Percentiles rank a stretch among this genome's conserved stretches.
Evolutionary conservation across 352 stramenopile genomes (phyloP).

Genomic region (Chrysophaeum taylorii): DNA sequence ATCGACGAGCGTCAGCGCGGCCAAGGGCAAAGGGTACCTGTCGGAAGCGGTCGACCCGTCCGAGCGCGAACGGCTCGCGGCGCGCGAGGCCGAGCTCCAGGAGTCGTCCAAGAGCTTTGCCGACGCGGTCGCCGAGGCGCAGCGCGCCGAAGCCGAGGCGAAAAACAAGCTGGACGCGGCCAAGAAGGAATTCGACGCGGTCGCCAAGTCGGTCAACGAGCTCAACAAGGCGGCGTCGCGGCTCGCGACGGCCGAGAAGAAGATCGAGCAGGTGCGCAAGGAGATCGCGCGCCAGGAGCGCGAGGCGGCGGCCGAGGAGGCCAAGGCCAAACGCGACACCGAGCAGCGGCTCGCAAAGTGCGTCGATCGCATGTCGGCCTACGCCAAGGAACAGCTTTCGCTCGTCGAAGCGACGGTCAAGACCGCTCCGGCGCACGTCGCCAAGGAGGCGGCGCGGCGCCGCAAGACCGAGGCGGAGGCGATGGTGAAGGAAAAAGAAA

Average conservation of each 20-base stretch:
- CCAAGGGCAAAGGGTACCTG: background rate
- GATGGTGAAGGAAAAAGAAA: slow-evolving; percentile 27
- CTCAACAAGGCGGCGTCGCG: slow-evolving; percentile 18
- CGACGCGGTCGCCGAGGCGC: background rate
- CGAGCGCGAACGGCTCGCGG: background rate
- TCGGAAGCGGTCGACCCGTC: background rate
- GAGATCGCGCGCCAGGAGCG: background rate
- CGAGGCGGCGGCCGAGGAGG: slow-evolving; percentile 21
- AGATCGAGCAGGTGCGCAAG: slow-evolving; percentile 16
- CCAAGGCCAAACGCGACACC: slow-evolving; percentile 41
- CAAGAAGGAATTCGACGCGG: slow-evolving; percentile 24
- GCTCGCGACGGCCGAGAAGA: slow-evolving; percentile 23
- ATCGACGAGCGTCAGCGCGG: background rate
- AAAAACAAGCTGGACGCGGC: slow-evolving; percentile 18
- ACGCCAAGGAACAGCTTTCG: no score
- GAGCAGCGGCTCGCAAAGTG: no score
- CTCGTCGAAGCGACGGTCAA: slow-evolving; percentile 34
- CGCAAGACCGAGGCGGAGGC: slow-evolving; percentile 25
- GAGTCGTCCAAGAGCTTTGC: background rate
- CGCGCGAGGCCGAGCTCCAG: background rate
- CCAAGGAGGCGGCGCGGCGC: slow-evolving; percentile 37
- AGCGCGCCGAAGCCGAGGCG: background rate
- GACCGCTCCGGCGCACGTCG: slow-evolving; percentile 35
- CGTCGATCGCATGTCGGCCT: no score
- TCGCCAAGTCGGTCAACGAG: slow-evolving; percentile 31